These are phyloP conservation scores for Coemansia sp. DNA, from an alignment of 192 early-diverging fungal species.

Conservation along the genomic window DNA sequence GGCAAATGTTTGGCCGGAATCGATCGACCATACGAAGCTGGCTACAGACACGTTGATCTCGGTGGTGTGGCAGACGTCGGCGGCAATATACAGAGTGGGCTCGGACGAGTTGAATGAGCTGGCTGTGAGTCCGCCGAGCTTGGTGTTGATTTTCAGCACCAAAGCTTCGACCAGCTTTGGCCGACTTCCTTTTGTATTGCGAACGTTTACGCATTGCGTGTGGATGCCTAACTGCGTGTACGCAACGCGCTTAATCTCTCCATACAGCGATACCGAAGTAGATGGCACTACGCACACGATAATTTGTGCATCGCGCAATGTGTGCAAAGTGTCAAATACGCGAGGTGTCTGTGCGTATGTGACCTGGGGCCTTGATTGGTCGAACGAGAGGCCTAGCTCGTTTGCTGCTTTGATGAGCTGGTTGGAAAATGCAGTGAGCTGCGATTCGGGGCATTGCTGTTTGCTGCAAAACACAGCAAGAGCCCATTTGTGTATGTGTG, in stretches of 20 bases:
- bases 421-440: constrained; percentile 8
- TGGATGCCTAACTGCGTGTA: constrained; percentile 51
- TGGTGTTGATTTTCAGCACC: constrained; percentile 62
- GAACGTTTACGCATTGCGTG: constrained; percentile 52
- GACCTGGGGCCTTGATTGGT: not conserved
- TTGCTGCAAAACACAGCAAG: constrained; percentile 23
- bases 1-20: constrained; percentile 18
- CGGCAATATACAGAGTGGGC: constrained; percentile 57
- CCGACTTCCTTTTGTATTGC: constrained; percentile 14
- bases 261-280: constrained; percentile 27
- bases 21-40: constrained; percentile 42
- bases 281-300: constrained; percentile 32
- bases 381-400: not conserved
- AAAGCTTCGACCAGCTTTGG: constrained; percentile 30
- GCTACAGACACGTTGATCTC: constrained; percentile 51
- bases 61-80: constrained; percentile 60
- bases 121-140: constrained; percentile 61
- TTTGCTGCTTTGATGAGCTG: constrained; percentile 17
- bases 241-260: constrained; percentile 57
- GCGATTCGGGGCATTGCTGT: not conserved
- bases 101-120: constrained; percentile 7
- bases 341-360: too few relatives aligned
- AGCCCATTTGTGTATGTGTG: constrained; percentile 18
- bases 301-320: constrained; percentile 16
- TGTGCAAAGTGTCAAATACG: not conserved